Evolutionary conservation across 1,284 basidiomycete species (phyloP), one percentile per base, ranked within the genome.

Genomic region (Pulveroboletus ridleyi): DNA sequence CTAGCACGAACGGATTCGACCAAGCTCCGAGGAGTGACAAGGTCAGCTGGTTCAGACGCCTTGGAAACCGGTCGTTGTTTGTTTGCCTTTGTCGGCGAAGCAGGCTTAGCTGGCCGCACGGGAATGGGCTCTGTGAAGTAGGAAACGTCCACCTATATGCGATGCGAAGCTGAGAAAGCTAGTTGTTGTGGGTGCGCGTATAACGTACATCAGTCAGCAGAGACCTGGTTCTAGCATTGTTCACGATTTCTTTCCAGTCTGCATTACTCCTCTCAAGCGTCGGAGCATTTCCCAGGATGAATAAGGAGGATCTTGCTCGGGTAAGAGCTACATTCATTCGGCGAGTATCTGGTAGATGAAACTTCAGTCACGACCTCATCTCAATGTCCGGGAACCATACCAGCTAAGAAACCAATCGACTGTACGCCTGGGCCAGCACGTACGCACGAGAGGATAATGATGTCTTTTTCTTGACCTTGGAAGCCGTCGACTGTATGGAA

Each of bases 401-500:
- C 95, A 70, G 87, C 84, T 72, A 98, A 84, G 84, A 99, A 99
- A 69, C 97, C 98, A 66, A 99, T 89, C 3, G 80, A 86, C 65
- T 86, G 84, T 25, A 95, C 79, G 25, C 91, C 90, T n/a, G 92
- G 89, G 6, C 95, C 94, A 18, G 94, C 92, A 71, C 96, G 89
- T 25, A 98, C 96, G 76, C 95, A 96, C 5, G 96, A 98, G 23
- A 98, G 83, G 66, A 98, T 98, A 76, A 98, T 96, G 61, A 99
- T 88, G 70, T 96, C 95, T 77, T 98, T 98, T 76, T 98, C 96
- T 80, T 98, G 96, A 59, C 96, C 96, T 78, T 99, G 96, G 74
- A 99, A 99, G 14, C 96, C 96, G 79, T 98, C 95, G 50, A 99
- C 98, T 0, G 98, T 99, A 76, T 98, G 95, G 82, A 99, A 99